Conservation (phyloP, 2,329 filamentous ascomycete species). For the Colletotrichum gigasporum region DNA sequence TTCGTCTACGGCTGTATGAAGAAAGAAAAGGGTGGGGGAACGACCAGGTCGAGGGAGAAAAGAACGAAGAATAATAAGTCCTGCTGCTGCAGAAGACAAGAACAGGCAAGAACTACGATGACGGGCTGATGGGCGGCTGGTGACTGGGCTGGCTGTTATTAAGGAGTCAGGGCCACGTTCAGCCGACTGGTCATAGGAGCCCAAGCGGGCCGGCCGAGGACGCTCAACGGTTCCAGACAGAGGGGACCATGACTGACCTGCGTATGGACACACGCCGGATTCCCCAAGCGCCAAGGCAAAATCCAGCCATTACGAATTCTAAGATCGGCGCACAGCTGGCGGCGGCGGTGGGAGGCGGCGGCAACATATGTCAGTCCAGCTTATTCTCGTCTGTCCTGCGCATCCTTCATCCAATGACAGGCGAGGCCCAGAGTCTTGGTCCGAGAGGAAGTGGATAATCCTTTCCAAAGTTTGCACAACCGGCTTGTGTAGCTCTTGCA, state of each 20-base stretch:
- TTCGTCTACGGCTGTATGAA: not conserved
- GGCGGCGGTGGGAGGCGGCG: not conserved
- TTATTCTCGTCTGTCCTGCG: not conserved
- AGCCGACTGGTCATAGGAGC: conserved; percentile 22
- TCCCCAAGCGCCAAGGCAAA: conserved; percentile 24
- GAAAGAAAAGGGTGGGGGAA: not conserved
- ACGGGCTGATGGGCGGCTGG: conserved; percentile 18
- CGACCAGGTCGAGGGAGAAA: conserved; percentile 11
- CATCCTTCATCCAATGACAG: not conserved
- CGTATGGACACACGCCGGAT: conserved; percentile 9
- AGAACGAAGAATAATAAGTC: conserved; percentile 19
- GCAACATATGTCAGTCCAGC: conserved; percentile 27
- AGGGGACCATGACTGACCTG: conserved; percentile 21
- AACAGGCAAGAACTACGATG: conserved; percentile 5
- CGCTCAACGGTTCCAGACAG: conserved; percentile 29
- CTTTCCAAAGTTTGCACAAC: conserved; percentile 12
- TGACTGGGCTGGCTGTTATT: conserved; percentile 26
- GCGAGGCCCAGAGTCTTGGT: conserved; percentile 21
- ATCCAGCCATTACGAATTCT: not conserved
- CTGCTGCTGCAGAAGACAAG: conserved; percentile 19
- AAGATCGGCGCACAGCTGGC: conserved; percentile 6
- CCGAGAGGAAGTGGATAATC: conserved; percentile 1
- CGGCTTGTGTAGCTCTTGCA: conserved; percentile 1
- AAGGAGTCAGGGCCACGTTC: conserved; percentile 24
- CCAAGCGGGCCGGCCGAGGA: conserved; percentile 28